Evolutionary conservation across 2,329 filamentous ascomycete species (phyloP).

Genomic region (Aureobasidium sp.): DNA sequence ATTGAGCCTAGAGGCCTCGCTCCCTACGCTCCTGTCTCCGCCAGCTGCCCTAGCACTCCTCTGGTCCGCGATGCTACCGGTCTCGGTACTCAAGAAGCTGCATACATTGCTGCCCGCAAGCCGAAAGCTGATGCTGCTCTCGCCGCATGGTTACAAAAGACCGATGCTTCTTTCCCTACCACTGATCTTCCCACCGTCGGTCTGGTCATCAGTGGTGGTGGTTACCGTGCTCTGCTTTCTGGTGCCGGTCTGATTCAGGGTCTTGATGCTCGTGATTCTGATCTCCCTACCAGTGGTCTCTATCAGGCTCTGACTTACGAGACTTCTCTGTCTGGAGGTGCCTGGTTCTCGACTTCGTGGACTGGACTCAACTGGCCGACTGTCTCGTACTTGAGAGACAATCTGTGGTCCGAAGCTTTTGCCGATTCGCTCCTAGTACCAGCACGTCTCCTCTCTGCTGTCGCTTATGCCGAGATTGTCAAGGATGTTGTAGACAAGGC

Average conservation of each 20-base stretch:
- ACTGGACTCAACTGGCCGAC: conserved; percentile 43
- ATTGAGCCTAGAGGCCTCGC: conserved; percentile 16
- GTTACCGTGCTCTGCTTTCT: conserved; percentile 36
- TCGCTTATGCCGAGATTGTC: conserved; percentile 27
- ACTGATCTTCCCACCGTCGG: conserved; percentile 36
- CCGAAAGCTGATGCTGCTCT: conserved; percentile 34
- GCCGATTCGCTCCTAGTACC: conserved; percentile 34
- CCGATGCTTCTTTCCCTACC: conserved; percentile 30
- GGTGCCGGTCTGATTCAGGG: conserved; percentile 38
- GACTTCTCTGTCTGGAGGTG: conserved; percentile 40
- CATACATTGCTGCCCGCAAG: conserved; percentile 35
- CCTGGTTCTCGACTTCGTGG: conserved; percentile 41
- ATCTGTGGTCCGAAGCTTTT: conserved; percentile 38
- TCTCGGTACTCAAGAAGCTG: conserved; percentile 33
- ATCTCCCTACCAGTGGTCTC: conserved; percentile 35
- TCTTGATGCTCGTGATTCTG: conserved; percentile 38
- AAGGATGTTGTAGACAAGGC: conserved; percentile 33
- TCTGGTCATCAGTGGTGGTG: conserved; percentile 39
- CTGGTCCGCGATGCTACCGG: conserved; percentile 34
- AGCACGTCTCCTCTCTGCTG: conserved; percentile 26
- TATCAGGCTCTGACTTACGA: conserved; percentile 43
- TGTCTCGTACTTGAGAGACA: conserved; percentile 33
- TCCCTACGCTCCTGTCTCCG: conserved; percentile 32
- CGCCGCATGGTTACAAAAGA: conserved; percentile 34
- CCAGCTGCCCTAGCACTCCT: conserved; percentile 33